Conservation (phyloP, 345 rosid genomes). For the Eutrema yunnanense region DNA sequence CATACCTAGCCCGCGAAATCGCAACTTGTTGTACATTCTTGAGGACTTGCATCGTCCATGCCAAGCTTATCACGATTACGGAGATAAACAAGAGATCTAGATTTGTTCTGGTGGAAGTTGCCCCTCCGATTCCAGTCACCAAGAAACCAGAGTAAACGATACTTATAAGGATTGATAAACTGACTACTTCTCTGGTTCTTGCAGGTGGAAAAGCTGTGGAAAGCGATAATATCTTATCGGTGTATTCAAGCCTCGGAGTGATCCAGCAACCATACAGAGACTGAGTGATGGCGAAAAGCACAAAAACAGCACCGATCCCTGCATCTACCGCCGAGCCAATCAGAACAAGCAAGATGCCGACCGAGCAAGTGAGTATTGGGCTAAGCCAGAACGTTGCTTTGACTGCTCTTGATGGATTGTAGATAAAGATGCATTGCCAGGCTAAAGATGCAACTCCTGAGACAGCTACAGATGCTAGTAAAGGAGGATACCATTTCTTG, state of each 20-base stretch:
- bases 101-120: constrained; percentile 47
- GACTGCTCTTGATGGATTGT: constrained; percentile 45
- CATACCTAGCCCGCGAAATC: constrained; percentile 50
- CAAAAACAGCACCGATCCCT: constrained; percentile 39
- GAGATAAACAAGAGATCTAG: constrained; percentile 49
- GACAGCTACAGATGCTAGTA: constrained; percentile 49
- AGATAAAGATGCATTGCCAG: constrained; percentile 47
- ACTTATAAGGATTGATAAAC: constrained; percentile 28
- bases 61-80: constrained; percentile 50
- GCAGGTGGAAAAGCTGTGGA: constrained; percentile 49
- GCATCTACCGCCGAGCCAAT: constrained; percentile 45
- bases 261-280: constrained; percentile 79
- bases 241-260: constrained; percentile 48
- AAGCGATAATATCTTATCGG: constrained; percentile 40
- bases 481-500: constrained; percentile 71
- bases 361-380: constrained; percentile 55
- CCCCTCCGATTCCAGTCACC: constrained; percentile 77
- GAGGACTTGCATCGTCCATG: constrained; percentile 74
- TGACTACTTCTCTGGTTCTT: constrained; percentile 30
- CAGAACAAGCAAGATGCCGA: constrained; percentile 49
- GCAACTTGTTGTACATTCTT: constrained; percentile 56
- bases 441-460: constrained; percentile 45
- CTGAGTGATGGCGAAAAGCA: constrained; percentile 41
- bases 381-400: constrained; percentile 63
- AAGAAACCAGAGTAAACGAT: constrained; percentile 48